Evolutionary conservation across 441 rosid species (phyloP), one percentile per base, ranked within the genome.

Genomic region (Erodium texanum): DNA sequence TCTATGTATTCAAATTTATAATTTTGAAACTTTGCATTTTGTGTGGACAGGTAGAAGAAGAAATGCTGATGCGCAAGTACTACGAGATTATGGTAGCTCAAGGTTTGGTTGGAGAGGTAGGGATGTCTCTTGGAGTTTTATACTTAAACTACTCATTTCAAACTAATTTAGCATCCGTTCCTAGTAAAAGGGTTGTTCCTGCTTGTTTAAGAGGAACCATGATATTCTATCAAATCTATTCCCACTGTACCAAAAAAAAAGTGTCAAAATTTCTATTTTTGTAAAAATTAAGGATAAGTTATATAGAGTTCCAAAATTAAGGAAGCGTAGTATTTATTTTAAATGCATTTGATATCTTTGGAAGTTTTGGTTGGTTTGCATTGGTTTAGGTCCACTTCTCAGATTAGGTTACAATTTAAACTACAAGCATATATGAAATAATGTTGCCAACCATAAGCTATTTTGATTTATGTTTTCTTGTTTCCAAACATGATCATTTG

Each of bases 81-180:
- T 50, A 50, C 58, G 58, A 50, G 58, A 50, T 50, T 50, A 50
- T 50, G 58, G 58, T 50, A 7, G 58, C 58, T n/a, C 58, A 50
- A 50, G 58, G 22, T n/a, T 18, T 18, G 58, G 58, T 18, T 50
- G 58, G 58, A n/a, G 14, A 50, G 58, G 58, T 50, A 20, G 16
- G 58, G 7, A 50, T 18, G 58, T 50, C 58, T 48, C 58, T 50
- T 50, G 58, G 6, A 5, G 20, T 50, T 50, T 16, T 16, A 18
- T 15, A 15, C 56, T 50, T 50, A 50, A 50, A 50, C 58, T 16
- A 50, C 58, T 50, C 5, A n/a, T 50, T 3, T 41, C 14, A 9
- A 12, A 41, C 14, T 41, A 41, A 41, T 8, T 41, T 8, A 41
- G 48, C 48, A 0, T 41, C 12, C 9, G 14, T 41, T 41, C 48